A percentile compares a stretch with the other conserved stretches of the same genome.
Evolutionary conservation across 495 filamentous ascomycete species (phyloP).

Genomic region (Hyaloscypha bicolor): DNA sequence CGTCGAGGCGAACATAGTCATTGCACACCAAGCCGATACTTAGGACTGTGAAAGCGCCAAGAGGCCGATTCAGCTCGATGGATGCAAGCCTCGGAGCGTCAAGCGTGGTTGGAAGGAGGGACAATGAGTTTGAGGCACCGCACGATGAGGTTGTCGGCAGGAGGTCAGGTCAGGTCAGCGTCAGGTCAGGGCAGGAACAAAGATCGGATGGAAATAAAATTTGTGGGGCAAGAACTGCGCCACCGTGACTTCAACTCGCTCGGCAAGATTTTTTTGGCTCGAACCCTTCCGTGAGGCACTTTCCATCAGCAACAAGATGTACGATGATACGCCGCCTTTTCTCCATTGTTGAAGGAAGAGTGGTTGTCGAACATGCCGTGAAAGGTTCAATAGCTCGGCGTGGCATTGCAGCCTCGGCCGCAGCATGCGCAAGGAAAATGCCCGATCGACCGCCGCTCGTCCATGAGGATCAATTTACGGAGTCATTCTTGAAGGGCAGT

Average conservation of each 20-base stretch:
- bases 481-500: conserved; percentile 86
- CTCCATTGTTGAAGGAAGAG: conserved; percentile 24
- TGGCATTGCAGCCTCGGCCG: conserved; percentile 13
- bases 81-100: neutral
- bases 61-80: neutral
- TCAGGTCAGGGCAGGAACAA: neutral
- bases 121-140: conserved; percentile 1
- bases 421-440: conserved; percentile 54
- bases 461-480: conserved; percentile 74
- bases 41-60: neutral
- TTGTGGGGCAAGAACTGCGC: neutral
- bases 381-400: conserved; percentile 13
- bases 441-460: conserved; percentile 63
- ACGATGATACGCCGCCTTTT: conserved; percentile 28
- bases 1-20: conserved; percentile 33
- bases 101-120: conserved; percentile 1
- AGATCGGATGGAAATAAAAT: neutral
- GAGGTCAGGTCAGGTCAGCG: neutral
- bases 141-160: neutral
- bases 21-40: conserved; percentile 1
- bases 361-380: conserved; percentile 5
- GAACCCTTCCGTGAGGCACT: no score
- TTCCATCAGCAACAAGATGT: conserved; percentile 20
- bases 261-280: no score
- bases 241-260: no score